Percentiles rank a stretch among this genome's conserved stretches.
These are phyloP conservation scores for Ilyonectria sp. DNA, from an alignment of 2,329 filamentous ascomycete genomes.

Conservation along the genomic window DNA sequence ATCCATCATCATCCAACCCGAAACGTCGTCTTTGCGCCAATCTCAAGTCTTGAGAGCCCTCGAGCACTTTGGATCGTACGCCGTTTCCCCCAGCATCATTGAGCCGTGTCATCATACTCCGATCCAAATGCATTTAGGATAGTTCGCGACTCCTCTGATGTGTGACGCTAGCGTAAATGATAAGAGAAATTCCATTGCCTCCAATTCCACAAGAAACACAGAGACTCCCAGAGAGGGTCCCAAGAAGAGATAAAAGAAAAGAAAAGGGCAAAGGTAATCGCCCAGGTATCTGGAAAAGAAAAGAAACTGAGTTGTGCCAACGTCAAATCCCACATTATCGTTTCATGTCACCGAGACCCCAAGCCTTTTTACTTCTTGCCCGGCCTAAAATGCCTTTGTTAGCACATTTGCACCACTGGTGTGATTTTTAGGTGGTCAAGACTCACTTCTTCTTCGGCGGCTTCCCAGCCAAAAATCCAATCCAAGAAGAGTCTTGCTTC, in stretches of 20 bases:
- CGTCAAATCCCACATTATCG: slow-evolving; percentile 40
- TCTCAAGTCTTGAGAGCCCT: slow-evolving; percentile 31
- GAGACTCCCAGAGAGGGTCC: slow-evolving; percentile 33
- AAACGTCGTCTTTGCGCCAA: slow-evolving; percentile 45
- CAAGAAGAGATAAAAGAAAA: slow-evolving; percentile 30
- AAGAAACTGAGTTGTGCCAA: slow-evolving; percentile 37
- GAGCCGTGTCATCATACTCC: slow-evolving; percentile 49
- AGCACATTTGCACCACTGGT: slow-evolving; percentile 11
- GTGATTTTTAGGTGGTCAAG: not conserved
- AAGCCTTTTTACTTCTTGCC: slow-evolving; percentile 43
- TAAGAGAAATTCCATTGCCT: slow-evolving; percentile 23
- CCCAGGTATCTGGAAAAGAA: slow-evolving; percentile 47
- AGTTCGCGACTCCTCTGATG: slow-evolving; percentile 45
- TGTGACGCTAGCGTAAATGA: slow-evolving; percentile 44
- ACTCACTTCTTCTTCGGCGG: slow-evolving; percentile 53
- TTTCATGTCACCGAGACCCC: slow-evolving; percentile 30
- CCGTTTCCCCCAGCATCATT: slow-evolving; percentile 41
- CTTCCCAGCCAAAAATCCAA: slow-evolving; percentile 49
- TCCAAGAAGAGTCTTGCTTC: slow-evolving; percentile 35
- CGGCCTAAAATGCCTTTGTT: slow-evolving; percentile 31
- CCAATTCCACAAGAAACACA: slow-evolving; percentile 32
- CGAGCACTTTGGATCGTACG: slow-evolving; percentile 43
- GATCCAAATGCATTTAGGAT: slow-evolving; percentile 48
- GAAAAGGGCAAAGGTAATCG: slow-evolving; percentile 25
- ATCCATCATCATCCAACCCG: slow-evolving; percentile 28